Evolutionary conservation across 192 early-diverging fungal species (phyloP), one percentile per base, ranked within the genome.

Genomic region (Backusella tuberculispora): DNA sequence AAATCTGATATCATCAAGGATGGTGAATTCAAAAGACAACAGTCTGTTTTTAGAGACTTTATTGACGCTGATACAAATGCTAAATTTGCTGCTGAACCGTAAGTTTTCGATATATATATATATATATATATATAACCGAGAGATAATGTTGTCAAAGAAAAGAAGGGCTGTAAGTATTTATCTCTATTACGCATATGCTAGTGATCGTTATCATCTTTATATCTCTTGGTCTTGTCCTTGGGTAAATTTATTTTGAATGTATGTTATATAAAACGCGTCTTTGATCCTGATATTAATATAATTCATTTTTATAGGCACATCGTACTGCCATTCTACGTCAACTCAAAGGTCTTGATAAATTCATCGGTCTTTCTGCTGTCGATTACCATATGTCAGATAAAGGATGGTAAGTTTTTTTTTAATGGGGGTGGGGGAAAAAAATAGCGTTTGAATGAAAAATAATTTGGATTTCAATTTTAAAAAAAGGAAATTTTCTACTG

Each of bases 331-430:
- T 97, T 56, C 95, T 95, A 9, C 90, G 95, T 71, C 85, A 88
- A n/a, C 82, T 99, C 48, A 98, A 98, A 84, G 95, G 95, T 0
- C 89, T 99, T 29, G 90, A 97, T 67, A 78, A 89, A 63, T 65
- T 95, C 48, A 96, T 99, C 71, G 85, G 90, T 9, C 71, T 98
- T 9, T 92, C 93, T n/a, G 94, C 92, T 9, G 96, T 99, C 14
- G 86, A 96, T 84, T 94, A 89, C 80, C 80, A 92, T 60, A 76
- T 99, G 85, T 87, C 85, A 1, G 86, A 88, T 42, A 88, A 93
- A 3, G 95, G 95, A 26, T 96, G 96, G 95, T 79, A 63, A 79
- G 37, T 12, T 47, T 34, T 34, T 34, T 34, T 34, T 34, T 34
- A 34, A 2, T 34, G 29, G 29, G 2, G 2, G 29, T 34, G 29